Evolutionary conservation across 2,329 filamentous ascomycete species (phyloP).

Genomic region (Madurella fahalii): DNA sequence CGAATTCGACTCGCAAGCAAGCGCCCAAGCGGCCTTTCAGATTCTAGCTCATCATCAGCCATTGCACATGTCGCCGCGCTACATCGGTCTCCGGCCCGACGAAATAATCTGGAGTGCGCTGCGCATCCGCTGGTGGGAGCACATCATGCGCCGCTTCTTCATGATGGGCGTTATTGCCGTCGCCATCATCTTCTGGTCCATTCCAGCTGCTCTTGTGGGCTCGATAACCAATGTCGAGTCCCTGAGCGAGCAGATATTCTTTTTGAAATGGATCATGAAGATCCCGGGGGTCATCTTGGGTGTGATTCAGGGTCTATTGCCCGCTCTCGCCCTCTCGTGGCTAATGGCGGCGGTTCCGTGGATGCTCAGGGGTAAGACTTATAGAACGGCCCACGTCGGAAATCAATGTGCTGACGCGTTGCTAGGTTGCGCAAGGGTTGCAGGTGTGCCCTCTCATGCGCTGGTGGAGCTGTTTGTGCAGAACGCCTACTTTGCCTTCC

Average conservation of each 20-base stretch:
- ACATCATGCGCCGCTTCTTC: conserved; percentile 62
- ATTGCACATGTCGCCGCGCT: conserved; percentile 78
- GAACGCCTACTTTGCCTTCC: conserved; percentile 75
- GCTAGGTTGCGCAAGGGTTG: conserved; percentile 62
- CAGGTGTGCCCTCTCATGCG: conserved; percentile 67
- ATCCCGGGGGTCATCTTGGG: conserved; percentile 68
- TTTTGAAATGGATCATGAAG: conserved; percentile 67
- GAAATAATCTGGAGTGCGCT: conserved; percentile 89
- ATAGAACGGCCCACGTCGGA: background rate
- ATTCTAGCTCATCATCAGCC: conserved; percentile 75
- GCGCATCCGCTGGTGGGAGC: conserved; percentile 64
- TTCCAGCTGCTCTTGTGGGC: conserved; percentile 74
- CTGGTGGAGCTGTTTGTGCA: conserved; percentile 73
- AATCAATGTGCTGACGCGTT: conserved; percentile 17
- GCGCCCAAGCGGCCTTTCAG: conserved; percentile 83
- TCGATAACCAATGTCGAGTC: conserved; percentile 78
- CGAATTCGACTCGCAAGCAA: conserved; percentile 77
- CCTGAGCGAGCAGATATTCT: conserved; percentile 60
- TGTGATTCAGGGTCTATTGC: conserved; percentile 78
- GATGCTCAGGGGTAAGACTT: conserved; percentile 62
- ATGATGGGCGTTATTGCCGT: conserved; percentile 64
- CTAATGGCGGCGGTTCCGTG: conserved; percentile 80
- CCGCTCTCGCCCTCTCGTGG: conserved; percentile 71
- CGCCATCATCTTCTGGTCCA: conserved; percentile 81
- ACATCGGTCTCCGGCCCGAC: conserved; percentile 72